Conservation (phyloP, 306 rosid species). For the Inga laurina region DNA sequence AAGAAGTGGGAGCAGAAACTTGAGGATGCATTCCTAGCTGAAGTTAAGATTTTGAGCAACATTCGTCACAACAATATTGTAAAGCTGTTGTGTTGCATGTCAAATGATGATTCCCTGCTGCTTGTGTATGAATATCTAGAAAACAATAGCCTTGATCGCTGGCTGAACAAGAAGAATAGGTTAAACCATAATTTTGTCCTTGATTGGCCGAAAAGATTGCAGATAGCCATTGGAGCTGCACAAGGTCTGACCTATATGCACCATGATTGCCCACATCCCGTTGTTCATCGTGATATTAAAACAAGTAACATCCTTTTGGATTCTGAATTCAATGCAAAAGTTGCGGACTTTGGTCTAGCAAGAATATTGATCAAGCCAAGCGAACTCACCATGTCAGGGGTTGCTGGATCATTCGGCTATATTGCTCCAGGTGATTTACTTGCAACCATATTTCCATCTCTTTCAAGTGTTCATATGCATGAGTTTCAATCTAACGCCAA, state of each 20-base stretch:
- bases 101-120: slow-evolving; percentile 58
- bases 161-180: slow-evolving; percentile 54
- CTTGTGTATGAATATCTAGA: slow-evolving; percentile 78
- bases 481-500: background rate
- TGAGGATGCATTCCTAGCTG: slow-evolving; percentile 66
- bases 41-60: slow-evolving; percentile 68
- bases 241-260: slow-evolving; percentile 90
- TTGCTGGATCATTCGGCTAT: slow-evolving; percentile 92
- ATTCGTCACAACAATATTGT: slow-evolving; percentile 84
- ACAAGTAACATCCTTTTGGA: slow-evolving; percentile 83
- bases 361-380: slow-evolving; percentile 71
- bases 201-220: slow-evolving; percentile 74
- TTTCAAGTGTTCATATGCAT: background rate
- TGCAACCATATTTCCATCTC: background rate
- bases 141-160: slow-evolving; percentile 69
- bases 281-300: slow-evolving; percentile 81
- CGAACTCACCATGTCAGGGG: slow-evolving; percentile 73
- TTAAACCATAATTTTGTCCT: slow-evolving; percentile 34
- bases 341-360: slow-evolving; percentile 89
- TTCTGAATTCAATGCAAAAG: slow-evolving; percentile 70
- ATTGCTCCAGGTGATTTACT: slow-evolving; percentile 80
- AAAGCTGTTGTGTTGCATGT: slow-evolving; percentile 67
- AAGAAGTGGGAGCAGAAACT: slow-evolving; percentile 56
- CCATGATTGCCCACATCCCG: slow-evolving; percentile 64
- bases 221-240: slow-evolving; percentile 72